Percentiles rank a stretch among this genome's conserved stretches.
phyloP scores from a whole-genome alignment of 306 rosid genomes.

The Acmispon strigosus region DNA sequence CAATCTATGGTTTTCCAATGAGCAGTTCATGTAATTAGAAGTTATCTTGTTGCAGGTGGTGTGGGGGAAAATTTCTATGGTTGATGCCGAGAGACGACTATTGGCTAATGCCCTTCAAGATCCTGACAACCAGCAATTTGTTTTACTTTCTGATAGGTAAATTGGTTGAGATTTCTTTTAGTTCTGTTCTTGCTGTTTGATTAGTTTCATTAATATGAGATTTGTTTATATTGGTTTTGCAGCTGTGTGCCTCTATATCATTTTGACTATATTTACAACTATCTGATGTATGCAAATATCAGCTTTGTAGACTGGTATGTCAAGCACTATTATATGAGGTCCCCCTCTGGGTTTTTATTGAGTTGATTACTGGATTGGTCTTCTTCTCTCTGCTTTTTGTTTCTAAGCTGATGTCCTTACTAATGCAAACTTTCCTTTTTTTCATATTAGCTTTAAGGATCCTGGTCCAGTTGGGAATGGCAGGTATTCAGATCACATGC shows the following conservation, averaged over 20 bases:
- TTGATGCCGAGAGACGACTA: conserved; percentile 94
- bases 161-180: conserved; percentile 14
- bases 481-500: conserved; percentile 90
- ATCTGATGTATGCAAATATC: conserved; percentile 76
- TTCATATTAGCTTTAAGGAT: conserved; percentile 73
- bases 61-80: conserved; percentile 99
- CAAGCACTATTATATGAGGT: neutral
- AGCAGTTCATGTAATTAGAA: conserved; percentile 15
- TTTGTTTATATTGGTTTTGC: conserved; percentile 40
- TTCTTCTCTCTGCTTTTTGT: conserved; percentile 15
- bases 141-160: conserved; percentile 95
- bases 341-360: neutral
- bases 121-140: conserved; percentile 85
- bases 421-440: conserved; percentile 3
- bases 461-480: conserved; percentile 99
- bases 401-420: conserved; percentile 6
- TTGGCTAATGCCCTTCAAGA: conserved; percentile 86
- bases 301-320: conserved; percentile 94
- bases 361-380: neutral
- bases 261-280: conserved; percentile 73
- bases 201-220: conserved; percentile 25
- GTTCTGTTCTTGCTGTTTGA: conserved; percentile 6
- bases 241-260: conserved; percentile 85
- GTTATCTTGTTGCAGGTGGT: conserved; percentile 63
- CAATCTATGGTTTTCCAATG: neutral